Evolutionary conservation across 805 yeast genomes (phyloP).

Genomic region (Pichia thaimueangensis): DNA sequence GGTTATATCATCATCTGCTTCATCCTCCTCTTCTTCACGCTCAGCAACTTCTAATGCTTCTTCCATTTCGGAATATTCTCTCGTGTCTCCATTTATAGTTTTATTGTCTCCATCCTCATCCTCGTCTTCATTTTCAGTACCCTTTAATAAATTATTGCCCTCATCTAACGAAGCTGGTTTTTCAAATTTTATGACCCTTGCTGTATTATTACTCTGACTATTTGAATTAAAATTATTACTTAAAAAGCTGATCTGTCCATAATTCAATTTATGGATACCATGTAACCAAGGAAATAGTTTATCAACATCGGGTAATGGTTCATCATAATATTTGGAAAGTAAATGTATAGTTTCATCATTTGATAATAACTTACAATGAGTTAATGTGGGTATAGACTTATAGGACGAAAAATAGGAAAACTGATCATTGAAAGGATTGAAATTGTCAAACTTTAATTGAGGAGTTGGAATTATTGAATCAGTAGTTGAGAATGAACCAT

Average conservation of each 20-base stretch:
- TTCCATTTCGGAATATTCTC: not conserved
- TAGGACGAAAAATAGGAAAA: slow-evolving; percentile 19
- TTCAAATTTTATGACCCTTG: slow-evolving; percentile 14
- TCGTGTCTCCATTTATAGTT: not conserved
- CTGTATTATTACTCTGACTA: slow-evolving; percentile 2
- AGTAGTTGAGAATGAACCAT: not conserved
- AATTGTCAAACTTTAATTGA: not conserved
- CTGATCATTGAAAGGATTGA: slow-evolving; percentile 20
- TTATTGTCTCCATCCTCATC: slow-evolving; percentile 3
- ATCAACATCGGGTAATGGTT: slow-evolving; percentile 54
- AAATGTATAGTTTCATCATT: slow-evolving; percentile 23
- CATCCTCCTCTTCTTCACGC: slow-evolving; percentile 3
- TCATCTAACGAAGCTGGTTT: slow-evolving; percentile 11
- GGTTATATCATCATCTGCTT: slow-evolving; percentile 1
- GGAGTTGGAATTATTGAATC: not conserved
- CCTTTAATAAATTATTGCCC: slow-evolving; percentile 12
- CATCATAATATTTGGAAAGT: slow-evolving; percentile 18
- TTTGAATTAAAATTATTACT: slow-evolving; percentile 17
- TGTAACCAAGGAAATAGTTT: slow-evolving; percentile 88
- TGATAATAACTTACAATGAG: slow-evolving; percentile 20
- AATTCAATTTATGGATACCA: slow-evolving; percentile 56
- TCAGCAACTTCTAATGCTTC: not conserved
- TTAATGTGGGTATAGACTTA: slow-evolving; percentile 11
- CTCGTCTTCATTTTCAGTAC: not conserved
- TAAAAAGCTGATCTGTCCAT: slow-evolving; percentile 45